These are phyloP conservation scores for Cercospora sesami DNA, from an alignment of 2,329 filamentous ascomycete species.

Conservation along the genomic window DNA sequence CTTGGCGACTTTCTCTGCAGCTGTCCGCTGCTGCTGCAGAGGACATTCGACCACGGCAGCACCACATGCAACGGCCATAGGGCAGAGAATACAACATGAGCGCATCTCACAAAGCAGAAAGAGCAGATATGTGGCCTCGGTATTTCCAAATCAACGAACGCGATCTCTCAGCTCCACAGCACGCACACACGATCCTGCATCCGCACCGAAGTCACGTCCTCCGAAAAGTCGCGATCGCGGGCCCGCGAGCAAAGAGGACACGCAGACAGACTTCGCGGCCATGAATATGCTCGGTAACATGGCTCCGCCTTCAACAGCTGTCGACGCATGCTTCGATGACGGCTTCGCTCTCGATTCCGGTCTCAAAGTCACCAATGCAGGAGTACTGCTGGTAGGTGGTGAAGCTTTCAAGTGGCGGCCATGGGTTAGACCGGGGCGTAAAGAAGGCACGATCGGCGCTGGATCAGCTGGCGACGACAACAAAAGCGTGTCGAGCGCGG, in stretches of 20 bases:
- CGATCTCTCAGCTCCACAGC: conserved; percentile 11
- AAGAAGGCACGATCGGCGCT: conserved; percentile 41
- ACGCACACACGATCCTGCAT: not conserved
- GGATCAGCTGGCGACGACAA: conserved; percentile 40
- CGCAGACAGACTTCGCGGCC: conserved; percentile 69
- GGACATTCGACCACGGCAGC: not conserved
- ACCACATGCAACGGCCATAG: not conserved
- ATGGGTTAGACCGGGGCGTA: conserved; percentile 58
- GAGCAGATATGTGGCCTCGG: not conserved
- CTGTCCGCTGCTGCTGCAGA: not conserved
- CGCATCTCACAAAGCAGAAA: not conserved
- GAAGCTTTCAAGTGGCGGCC: conserved; percentile 89
- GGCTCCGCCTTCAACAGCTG: conserved; percentile 74
- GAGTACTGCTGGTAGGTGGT: conserved; percentile 76
- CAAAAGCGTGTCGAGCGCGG: conserved; percentile 39
- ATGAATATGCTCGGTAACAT: conserved; percentile 78
- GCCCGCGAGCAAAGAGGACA: conserved; percentile 60
- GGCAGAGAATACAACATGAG: not conserved
- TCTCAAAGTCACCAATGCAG: conserved; percentile 65
- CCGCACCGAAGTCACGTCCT: conserved; percentile 23
- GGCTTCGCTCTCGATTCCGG: conserved; percentile 89
- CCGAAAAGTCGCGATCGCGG: conserved; percentile 59
- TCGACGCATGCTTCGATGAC: conserved; percentile 78
- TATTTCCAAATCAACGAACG: not conserved
- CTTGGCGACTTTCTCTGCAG: not conserved